These are phyloP conservation scores for Lavandula angustifolia DNA, from an alignment of 257 asterid species.

Conservation along the genomic window DNA sequence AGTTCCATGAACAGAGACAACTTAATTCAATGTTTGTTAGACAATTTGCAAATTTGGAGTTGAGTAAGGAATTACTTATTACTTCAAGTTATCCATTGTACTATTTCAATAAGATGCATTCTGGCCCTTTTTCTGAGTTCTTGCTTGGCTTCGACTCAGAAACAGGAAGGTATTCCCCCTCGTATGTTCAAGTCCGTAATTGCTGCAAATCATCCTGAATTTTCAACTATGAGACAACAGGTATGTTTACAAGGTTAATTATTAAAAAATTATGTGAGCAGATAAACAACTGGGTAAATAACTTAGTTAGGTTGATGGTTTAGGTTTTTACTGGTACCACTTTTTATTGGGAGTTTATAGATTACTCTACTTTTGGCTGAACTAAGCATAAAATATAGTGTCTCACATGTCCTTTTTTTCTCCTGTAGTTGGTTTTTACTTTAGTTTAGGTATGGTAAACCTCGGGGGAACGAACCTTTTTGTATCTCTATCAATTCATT, in stretches of 20 bases:
- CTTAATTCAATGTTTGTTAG: conserved; percentile 14
- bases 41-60: conserved; percentile 12
- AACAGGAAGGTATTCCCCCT: conserved; percentile 94
- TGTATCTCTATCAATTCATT: conserved; percentile 9
- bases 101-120: conserved; percentile 23
- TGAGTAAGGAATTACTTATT: conserved; percentile 18
- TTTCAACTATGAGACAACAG: conserved; percentile 98
- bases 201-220: conserved; percentile 98
- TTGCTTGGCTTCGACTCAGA: conserved; percentile 50
- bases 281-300: neutral
- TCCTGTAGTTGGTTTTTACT: conserved; percentile 17
- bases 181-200: conserved; percentile 97
- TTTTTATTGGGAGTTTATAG: conserved; percentile 18
- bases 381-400: neutral
- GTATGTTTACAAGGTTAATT: conserved; percentile 40
- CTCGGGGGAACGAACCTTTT: conserved; percentile 16
- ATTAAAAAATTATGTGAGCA: conserved; percentile 14
- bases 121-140: conserved; percentile 25
- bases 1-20: neutral
- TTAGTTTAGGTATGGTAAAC: conserved; percentile 10
- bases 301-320: conserved; percentile 14
- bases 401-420: conserved; percentile 9
- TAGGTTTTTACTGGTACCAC: conserved; percentile 20
- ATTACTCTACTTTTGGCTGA: conserved; percentile 14
- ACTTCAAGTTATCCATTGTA: conserved; percentile 6